These are phyloP conservation scores for Ambrosiella xylebori DNA, from an alignment of 2,329 filamentous ascomycete species.

Conservation along the genomic window DNA sequence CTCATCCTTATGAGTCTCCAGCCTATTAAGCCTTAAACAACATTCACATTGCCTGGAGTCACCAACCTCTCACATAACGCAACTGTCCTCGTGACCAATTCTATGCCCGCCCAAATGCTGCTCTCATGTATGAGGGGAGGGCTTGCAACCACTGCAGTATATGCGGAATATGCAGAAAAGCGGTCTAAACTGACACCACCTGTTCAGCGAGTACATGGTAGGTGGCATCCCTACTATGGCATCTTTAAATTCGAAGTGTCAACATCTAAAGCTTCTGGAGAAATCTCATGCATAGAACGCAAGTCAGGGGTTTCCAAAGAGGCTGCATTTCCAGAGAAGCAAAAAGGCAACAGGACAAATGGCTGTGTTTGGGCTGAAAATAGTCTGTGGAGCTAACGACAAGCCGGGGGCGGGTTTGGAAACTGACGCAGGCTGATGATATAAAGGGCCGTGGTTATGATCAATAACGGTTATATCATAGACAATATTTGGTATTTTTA, in stretches of 20 bases:
- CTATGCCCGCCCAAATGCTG: not conserved
- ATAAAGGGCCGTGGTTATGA: not conserved
- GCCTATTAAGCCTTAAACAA: not conserved
- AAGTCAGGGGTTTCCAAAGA: not conserved
- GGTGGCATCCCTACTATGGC: no score
- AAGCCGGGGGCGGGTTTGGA: not conserved
- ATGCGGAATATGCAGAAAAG: constrained; percentile 5
- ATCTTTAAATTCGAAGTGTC: no score
- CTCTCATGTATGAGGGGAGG: not conserved
- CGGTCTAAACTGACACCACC: not conserved
- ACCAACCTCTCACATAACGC: not conserved
- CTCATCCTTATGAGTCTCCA: not conserved
- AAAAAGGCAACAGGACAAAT: not conserved
- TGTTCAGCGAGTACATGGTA: not conserved
- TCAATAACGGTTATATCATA: no score
- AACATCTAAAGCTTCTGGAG: not conserved
- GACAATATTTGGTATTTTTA: no score
- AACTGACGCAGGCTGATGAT: not conserved
- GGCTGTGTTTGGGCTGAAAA: not conserved
- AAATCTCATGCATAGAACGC: not conserved
- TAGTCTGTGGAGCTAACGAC: not conserved
- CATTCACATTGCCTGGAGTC: not conserved
- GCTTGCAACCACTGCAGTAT: not conserved
- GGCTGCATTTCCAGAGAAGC: not conserved
- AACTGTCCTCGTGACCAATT: not conserved